Evolutionary conservation across 2,329 filamentous ascomycete species (phyloP), one percentile per base, ranked within the genome.

Genomic region (Colletotrichum sp.): DNA sequence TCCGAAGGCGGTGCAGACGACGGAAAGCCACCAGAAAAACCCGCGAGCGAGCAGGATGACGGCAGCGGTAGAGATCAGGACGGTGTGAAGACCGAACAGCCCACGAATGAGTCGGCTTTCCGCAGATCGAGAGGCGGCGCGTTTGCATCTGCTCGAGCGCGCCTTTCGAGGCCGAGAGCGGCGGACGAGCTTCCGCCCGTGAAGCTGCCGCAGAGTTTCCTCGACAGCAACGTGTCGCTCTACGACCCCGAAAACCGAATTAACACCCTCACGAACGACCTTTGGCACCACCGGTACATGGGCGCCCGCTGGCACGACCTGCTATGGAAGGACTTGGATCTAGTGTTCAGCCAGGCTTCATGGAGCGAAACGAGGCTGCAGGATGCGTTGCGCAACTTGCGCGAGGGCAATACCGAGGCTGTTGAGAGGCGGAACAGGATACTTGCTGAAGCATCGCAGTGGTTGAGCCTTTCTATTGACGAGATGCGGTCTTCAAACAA

Each of bases 151-250:
- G 78, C 80, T 79, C 83, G 82, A 77, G 81, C 78, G 71, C 82
- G 84, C 34, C 79, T 81, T 66, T 76, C 82, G 71, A 81, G 84
- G 68, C 81, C 81, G 68, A 79, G 82, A 56, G 80, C 80, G 36
- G 82, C 84, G 39, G 83, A 85, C 30, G 85, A 86, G 60, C 78
- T 91, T 13, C 90, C 90, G n/a, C 85, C 87, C 4, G 84, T 91
- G 27, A 85, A 88, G 66, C 83, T 94, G 16, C 91, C 93, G 1
- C 82, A 86, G 71, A 89, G 87, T 82, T 94, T 94, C 76, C 82
- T 91, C 69, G 83, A 88, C 52, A 82, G 85, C 25, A 89, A 89
- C 70, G 87, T 94, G 32, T 81, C 81, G 62, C 79, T 87, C 12
- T 79, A 82, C 34, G 82, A 86, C 85, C 76, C 70, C 68, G 70